phyloP scores from a whole-genome alignment of 2,329 filamentous ascomycete genomes.

The Triangularia setosa region DNA sequence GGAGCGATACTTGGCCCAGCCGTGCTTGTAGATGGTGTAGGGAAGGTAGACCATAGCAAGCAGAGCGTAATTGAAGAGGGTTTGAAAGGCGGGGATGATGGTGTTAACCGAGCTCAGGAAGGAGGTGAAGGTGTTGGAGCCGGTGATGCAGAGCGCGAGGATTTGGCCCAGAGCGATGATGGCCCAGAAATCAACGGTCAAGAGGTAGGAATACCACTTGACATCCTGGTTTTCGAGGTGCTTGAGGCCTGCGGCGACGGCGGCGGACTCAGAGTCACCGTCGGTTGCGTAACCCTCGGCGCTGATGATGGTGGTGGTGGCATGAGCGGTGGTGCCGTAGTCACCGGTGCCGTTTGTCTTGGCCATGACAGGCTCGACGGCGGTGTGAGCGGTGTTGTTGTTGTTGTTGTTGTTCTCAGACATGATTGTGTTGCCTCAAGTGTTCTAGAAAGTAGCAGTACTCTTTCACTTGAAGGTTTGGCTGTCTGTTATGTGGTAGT shows the following conservation, averaged over 20 bases:
- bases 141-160: constrained; percentile 84
- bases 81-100: constrained; percentile 91
- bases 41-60: constrained; percentile 78
- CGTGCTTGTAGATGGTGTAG: constrained; percentile 75
- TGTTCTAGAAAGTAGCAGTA: background rate
- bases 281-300: constrained; percentile 24
- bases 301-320: constrained; percentile 23
- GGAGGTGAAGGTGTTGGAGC: constrained; percentile 84
- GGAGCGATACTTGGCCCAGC: constrained; percentile 63
- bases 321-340: constrained; percentile 21
- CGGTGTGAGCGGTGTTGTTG: constrained; percentile 5
- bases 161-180: constrained; percentile 78
- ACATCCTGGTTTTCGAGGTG: constrained; percentile 51
- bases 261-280: constrained; percentile 12
- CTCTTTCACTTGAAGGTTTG: background rate
- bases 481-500: background rate
- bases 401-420: background rate
- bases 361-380: constrained; percentile 12
- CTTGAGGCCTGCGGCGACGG: constrained; percentile 19
- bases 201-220: constrained; percentile 70
- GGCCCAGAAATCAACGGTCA: constrained; percentile 83
- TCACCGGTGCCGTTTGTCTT: constrained; percentile 30
- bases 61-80: constrained; percentile 88
- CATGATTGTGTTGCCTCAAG: constrained; percentile 9
- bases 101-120: constrained; percentile 65